These are phyloP conservation scores for Naegleria gruberi DNA, from an alignment of 208 protist genomes.

Conservation along the genomic window DNA sequence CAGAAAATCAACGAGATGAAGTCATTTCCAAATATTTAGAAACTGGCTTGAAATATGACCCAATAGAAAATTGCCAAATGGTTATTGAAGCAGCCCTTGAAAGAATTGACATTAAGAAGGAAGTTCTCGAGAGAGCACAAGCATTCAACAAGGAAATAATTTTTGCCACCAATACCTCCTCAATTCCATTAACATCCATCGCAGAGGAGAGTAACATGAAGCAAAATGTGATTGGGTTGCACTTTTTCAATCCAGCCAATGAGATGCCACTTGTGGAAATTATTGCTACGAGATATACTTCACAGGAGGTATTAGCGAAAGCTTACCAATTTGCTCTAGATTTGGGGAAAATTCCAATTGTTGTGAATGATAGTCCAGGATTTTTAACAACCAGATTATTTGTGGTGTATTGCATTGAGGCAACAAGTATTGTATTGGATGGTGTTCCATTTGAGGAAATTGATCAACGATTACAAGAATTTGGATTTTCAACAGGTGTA, in stretches of 20 bases:
- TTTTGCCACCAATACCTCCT: slow-evolving; percentile 85
- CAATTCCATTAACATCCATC: slow-evolving; percentile 74
- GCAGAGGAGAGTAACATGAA: slow-evolving; percentile 57
- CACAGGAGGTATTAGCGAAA: slow-evolving; percentile 51
- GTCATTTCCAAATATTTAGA: slow-evolving; percentile 54
- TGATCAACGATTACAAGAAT: slow-evolving; percentile 61
- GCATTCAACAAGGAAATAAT: slow-evolving; percentile 43
- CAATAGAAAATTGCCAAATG: slow-evolving; percentile 54
- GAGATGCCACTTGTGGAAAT: slow-evolving; percentile 87
- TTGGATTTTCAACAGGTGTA: slow-evolving; percentile 79
- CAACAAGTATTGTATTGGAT: slow-evolving; percentile 54
- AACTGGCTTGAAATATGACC: slow-evolving; percentile 50
- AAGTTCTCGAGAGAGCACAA: slow-evolving; percentile 65
- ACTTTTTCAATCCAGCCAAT: slow-evolving; percentile 83
- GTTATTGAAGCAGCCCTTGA: slow-evolving; percentile 85
- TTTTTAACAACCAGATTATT: slow-evolving; percentile 73
- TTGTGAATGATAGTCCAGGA: slow-evolving; percentile 70
- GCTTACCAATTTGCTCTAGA: slow-evolving; percentile 61
- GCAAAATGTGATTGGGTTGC: slow-evolving; percentile 76
- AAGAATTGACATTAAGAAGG: slow-evolving; percentile 77
- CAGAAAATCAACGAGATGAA: slow-evolving; percentile 43
- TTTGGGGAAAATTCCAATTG: slow-evolving; percentile 78
- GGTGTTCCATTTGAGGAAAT: slow-evolving; percentile 50
- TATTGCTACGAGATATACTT: slow-evolving; percentile 63
- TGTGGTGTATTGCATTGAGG: slow-evolving; percentile 68